Evolutionary conservation across 2,329 filamentous ascomycete species (phyloP).

Genomic region (Emergomyces orientalis): DNA sequence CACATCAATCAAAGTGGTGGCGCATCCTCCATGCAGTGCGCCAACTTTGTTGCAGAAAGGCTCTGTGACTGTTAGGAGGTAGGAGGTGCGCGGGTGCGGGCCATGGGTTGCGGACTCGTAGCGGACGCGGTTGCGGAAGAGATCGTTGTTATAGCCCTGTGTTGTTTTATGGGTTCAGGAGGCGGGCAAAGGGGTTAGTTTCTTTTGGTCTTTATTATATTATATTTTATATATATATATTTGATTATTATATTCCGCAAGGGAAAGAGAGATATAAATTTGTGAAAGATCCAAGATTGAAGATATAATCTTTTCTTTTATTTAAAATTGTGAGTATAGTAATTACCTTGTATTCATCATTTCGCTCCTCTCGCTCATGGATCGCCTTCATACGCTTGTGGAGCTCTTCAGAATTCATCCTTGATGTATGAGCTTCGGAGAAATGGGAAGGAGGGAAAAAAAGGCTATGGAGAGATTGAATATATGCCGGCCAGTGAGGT

Average conservation of each 20-base stretch:
- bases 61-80: slow-evolving; percentile 56
- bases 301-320: not conserved
- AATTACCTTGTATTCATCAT: slow-evolving; percentile 7
- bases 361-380: not conserved
- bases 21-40: slow-evolving; percentile 79
- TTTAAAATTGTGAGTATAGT: not conserved
- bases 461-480: not conserved
- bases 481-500: too few relatives aligned
- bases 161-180: not conserved
- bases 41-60: slow-evolving; percentile 86
- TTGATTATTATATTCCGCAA: not conserved
- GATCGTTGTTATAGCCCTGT: slow-evolving; percentile 27
- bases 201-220: not conserved
- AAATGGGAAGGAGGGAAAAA: not conserved
- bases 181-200: not conserved
- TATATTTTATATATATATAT: not conserved
- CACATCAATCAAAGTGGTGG: slow-evolving; percentile 58
- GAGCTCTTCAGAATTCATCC: slow-evolving; percentile 6
- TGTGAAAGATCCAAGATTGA: not conserved
- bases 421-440: not conserved
- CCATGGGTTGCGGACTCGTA: slow-evolving; percentile 31
- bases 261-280: not conserved
- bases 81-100: slow-evolving; percentile 28
- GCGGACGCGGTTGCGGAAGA: slow-evolving; percentile 24
- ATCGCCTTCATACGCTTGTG: slow-evolving; percentile 6